phyloP scores from a whole-genome alignment of 2,329 filamentous ascomycete species.

The Zymoseptoria pseudotritici region DNA sequence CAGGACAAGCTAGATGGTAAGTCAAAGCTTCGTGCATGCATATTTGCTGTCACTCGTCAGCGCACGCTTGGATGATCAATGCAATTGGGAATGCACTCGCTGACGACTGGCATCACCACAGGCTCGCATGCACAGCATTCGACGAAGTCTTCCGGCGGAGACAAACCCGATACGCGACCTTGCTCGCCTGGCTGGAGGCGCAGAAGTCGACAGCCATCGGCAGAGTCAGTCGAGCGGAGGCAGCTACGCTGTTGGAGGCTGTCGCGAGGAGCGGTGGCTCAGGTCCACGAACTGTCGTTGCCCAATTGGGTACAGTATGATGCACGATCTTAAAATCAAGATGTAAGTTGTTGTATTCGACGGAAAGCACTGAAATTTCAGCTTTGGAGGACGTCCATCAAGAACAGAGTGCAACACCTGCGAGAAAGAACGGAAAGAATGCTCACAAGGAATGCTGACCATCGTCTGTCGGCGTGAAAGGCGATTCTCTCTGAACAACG shows the following conservation, averaged over 20 bases:
- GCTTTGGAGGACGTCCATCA: neutral
- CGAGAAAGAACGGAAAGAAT: too few species aligned
- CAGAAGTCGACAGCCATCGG: conserved; percentile 18
- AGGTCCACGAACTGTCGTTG: neutral
- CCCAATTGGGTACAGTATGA: neutral
- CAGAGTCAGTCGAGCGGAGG: neutral
- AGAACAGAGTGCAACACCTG: neutral
- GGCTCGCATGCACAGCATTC: conserved; percentile 66
- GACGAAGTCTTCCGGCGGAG: conserved; percentile 57
- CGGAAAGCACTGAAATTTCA: neutral
- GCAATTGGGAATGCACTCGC: too few species aligned
- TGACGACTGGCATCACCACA: too few species aligned
- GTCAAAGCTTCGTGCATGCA: too few species aligned
- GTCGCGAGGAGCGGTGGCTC: neutral
- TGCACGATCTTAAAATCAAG: neutral
- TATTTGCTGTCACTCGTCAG: too few species aligned
- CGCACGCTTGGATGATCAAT: too few species aligned
- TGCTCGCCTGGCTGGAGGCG: conserved; percentile 60
- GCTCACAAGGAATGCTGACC: too few species aligned
- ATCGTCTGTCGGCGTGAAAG: too few species aligned
- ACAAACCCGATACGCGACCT: conserved; percentile 59
- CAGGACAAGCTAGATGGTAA: conserved; percentile 56
- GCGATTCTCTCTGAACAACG: too few species aligned
- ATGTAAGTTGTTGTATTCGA: neutral
- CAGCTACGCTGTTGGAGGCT: neutral